Conservation (phyloP, 148 eudicot genomes). For the Amaranthus palmeri region DNA sequence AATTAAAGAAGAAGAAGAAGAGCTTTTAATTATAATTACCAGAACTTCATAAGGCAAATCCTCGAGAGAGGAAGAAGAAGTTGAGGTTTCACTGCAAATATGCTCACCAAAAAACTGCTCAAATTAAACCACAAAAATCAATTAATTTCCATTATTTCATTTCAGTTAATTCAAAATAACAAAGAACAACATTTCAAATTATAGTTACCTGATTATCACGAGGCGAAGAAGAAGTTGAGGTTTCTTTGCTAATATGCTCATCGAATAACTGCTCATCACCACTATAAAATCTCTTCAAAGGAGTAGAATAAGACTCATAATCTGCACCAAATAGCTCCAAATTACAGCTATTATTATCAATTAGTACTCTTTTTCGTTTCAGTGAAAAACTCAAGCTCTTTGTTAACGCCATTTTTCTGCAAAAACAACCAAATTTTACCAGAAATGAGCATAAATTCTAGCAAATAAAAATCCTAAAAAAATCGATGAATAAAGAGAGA, state of each 20-base stretch:
- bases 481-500: not conserved
- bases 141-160: too few species aligned
- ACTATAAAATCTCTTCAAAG: constrained; percentile 32
- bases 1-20: not conserved
- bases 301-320: constrained; percentile 23
- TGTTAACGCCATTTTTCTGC: constrained; percentile 34
- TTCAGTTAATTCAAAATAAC: too few species aligned
- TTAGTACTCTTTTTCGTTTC: constrained; percentile 58
- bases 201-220: too few species aligned
- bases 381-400: constrained; percentile 44
- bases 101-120: too few species aligned
- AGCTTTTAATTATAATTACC: constrained; percentile 23
- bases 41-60: constrained; percentile 67
- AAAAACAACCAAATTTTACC: not conserved
- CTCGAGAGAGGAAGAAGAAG: constrained; percentile 33
- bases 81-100: too few species aligned
- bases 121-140: too few species aligned
- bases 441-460: too few species aligned
- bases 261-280: constrained; percentile 5
- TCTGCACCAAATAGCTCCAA: constrained; percentile 30
- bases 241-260: not conserved
- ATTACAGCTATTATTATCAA: constrained; percentile 23
- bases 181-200: too few species aligned
- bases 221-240: too few species aligned
- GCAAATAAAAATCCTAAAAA: too few species aligned